Evolutionary conservation across 331 rosid species (phyloP), one percentile per base, ranked within the genome.

Genomic region (Cucumis variabilis): DNA sequence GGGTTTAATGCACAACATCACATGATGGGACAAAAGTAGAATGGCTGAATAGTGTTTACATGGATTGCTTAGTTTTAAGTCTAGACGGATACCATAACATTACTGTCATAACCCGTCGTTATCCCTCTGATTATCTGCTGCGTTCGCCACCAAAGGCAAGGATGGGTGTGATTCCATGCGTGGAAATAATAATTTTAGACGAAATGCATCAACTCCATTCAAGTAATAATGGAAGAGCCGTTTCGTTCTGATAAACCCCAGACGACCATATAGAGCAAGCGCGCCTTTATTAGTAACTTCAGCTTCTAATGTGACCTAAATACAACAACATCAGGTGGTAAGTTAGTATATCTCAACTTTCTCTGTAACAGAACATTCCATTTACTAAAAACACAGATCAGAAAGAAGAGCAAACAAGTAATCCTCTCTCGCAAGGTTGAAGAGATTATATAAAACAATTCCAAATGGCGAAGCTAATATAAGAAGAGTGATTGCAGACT

Each of bases 241-340:
- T 80, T 97, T 95, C 23, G 98, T 95, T 89, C 98, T 91, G 15
- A 95, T 89, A 86, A 97, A 97, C 85, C 99, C 99, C 73, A 97
- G 98, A n/a, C 98, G 98, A 25, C 98, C 98, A 24, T 97, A 97
- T n/a, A 97, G 72, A 1, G 99, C 98, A 83, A 97, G 91, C 25
- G 99, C 98, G 92, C 99, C 99, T 91, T 92, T 94, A 88, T 97
- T 97, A 68, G 98, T 97, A 76, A 97, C 99, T 92, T 97, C 99
- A 8, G 99, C 98, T 89, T 97, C 99, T 89, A 97, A 74, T 17
- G 98, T 95, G 80, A 97, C 99, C 98, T 96, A 58, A 19, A 86
- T 53, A 60, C 21, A 28, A 70, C 17, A 86, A 65, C 48, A 20
- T 12, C 60, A 37, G 33, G 24, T 62, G 55, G 73, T 63, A 13